These are phyloP conservation scores for Amanita fuliginea DNA, from an alignment of 768 basidiomycete genomes.

Conservation along the genomic window DNA sequence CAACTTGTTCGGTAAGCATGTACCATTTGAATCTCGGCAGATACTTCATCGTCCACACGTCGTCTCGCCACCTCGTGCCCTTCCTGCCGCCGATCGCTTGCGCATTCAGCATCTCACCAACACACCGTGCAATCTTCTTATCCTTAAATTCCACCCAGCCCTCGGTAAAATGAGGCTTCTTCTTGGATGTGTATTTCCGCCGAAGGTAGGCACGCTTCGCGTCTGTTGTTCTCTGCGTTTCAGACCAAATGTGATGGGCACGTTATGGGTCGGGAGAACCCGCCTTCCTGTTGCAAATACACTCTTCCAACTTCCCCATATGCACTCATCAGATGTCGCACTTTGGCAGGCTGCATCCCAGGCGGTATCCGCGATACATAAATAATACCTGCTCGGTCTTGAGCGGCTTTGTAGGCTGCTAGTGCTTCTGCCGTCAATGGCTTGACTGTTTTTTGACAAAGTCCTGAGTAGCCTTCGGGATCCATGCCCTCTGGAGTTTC, in stretches of 20 bases:
- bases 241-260: neutral
- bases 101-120: slow-evolving; percentile 94
- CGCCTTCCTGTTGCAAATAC: slow-evolving; percentile 89
- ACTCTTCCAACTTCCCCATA: slow-evolving; percentile 89
- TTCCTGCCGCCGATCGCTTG: slow-evolving; percentile 93
- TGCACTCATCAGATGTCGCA: slow-evolving; percentile 83
- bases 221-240: slow-evolving; percentile 40
- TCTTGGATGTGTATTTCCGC: slow-evolving; percentile 70
- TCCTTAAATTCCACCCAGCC: slow-evolving; percentile 99
- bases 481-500: slow-evolving; percentile 41
- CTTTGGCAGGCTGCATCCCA: slow-evolving; percentile 94
- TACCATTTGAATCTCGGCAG: slow-evolving; percentile 97
- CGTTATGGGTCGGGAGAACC: slow-evolving; percentile 11
- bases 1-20: slow-evolving; percentile 97
- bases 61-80: slow-evolving; percentile 84
- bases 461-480: slow-evolving; percentile 46
- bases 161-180: slow-evolving; percentile 84
- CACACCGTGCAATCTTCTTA: slow-evolving; percentile 80
- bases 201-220: slow-evolving; percentile 80
- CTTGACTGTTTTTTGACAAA: slow-evolving; percentile 49
- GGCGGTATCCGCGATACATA: slow-evolving; percentile 97
- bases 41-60: slow-evolving; percentile 99
- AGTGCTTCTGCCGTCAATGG: slow-evolving; percentile 69
- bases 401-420: slow-evolving; percentile 61
- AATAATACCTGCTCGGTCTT: slow-evolving; percentile 73